Conservation (phyloP, 371 early-diverging fungal species). For the Mucor piriformis region DNA sequence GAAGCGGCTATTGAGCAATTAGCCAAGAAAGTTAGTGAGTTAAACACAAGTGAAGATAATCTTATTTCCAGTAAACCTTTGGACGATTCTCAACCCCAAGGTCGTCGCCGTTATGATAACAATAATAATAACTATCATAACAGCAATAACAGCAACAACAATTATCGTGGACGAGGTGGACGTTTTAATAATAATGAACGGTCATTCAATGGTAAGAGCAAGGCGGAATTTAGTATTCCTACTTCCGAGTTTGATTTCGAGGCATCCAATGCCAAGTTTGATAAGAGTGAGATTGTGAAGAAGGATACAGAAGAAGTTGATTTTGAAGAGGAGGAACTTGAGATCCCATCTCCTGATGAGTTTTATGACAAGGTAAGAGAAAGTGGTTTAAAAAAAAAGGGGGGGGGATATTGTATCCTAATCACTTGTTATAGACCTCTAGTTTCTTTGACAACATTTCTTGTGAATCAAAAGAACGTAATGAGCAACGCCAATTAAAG, state of each 20-base stretch:
- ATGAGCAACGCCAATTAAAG: constrained; percentile 29
- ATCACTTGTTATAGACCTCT: constrained; percentile 42
- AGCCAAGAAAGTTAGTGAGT: constrained; percentile 63
- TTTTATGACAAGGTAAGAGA: constrained; percentile 57
- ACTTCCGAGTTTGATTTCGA: constrained; percentile 95
- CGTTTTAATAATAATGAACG: constrained; percentile 36
- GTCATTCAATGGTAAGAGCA: constrained; percentile 28
- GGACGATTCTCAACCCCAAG: constrained; percentile 7
- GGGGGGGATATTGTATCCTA: too few relatives aligned
- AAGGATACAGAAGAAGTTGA: constrained; percentile 33
- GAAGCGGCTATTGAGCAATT: constrained; percentile 57
- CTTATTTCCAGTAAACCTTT: constrained; percentile 6
- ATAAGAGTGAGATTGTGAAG: constrained; percentile 78
- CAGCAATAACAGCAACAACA: constrained; percentile 28
- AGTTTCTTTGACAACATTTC: constrained; percentile 98
- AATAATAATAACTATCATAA: constrained; percentile 24
- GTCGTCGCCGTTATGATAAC: constrained; percentile 18
- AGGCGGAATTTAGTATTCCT: constrained; percentile 68
- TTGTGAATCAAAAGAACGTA: constrained; percentile 92
- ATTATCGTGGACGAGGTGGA: constrained; percentile 20
- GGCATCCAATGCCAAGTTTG: constrained; percentile 89
- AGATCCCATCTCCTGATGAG: constrained; percentile 54
- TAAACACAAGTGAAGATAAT: constrained; percentile 34
- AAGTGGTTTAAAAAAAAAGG: not conserved
- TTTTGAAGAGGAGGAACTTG: constrained; percentile 48